phyloP scores from a whole-genome alignment of 164 flowering plant species.

The Tetrastigma voinierianum region DNA sequence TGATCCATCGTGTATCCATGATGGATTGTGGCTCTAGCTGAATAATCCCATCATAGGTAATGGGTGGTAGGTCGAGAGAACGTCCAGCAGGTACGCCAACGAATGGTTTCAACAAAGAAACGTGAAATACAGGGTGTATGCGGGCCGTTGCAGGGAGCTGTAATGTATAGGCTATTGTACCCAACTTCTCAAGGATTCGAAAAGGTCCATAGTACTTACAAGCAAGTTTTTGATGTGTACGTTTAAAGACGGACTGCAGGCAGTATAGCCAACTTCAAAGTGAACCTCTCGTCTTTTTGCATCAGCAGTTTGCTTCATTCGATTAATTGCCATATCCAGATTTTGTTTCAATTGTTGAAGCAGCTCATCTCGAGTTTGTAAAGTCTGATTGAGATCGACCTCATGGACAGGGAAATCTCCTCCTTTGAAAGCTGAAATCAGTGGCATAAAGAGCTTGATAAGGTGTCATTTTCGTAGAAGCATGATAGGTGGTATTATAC shows the following conservation, averaged over 20 bases:
- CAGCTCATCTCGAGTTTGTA: neutral
- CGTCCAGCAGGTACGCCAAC: too few species aligned
- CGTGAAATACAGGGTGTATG: too few species aligned
- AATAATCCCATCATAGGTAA: too few species aligned
- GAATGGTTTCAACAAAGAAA: too few species aligned
- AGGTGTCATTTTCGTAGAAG: neutral
- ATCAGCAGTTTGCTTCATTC: too few species aligned
- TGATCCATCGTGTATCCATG: too few species aligned
- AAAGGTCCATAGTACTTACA: neutral
- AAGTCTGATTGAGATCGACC: neutral
- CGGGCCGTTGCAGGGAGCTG: too few species aligned
- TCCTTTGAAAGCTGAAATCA: too few species aligned
- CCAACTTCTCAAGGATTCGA: neutral
- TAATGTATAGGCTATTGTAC: neutral
- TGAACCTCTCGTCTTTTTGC: too few species aligned
- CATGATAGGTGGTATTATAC: conserved; percentile 10
- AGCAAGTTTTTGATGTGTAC: neutral
- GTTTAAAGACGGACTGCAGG: neutral
- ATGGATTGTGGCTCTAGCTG: too few species aligned
- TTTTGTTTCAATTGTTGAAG: too few species aligned
- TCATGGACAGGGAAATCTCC: neutral
- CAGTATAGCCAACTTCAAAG: neutral
- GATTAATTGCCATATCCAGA: neutral
- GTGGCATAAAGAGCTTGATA: conserved; percentile 16
- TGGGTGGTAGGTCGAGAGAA: too few species aligned